Base-by-base conservation (phyloP, 129 eudicot species). In the Kitagawia praeruptora region DNA sequence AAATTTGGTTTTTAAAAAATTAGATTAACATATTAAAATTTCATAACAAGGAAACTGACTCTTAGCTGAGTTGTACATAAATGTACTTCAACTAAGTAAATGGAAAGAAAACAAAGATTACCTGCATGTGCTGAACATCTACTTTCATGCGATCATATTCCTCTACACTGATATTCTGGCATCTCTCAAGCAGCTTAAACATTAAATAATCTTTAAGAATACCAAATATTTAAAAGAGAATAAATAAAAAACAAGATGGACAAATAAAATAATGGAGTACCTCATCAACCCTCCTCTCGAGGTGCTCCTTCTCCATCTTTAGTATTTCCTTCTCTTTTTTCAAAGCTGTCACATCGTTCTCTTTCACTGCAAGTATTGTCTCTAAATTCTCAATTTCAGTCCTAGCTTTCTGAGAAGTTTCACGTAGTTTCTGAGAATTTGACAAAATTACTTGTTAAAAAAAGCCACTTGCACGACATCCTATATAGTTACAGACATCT, bases 51-150 rank as follows among this genome's bases (percentile, higher is more conserved):
- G 58, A 16, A 4, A 51, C 0, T 15, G 21, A 15, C n/a, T 51
- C 1, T 9, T 10, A 46, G 49, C 49, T 10, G 49, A 46, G 49
- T 13, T n/a, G n/a, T n/a, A 48, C 42, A 18, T 37, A 8, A 4
- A 75, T 39, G 45, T 31, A 34, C 45, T 14, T 75, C 16, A 49
- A 47, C n/a, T 4, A 1, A 31, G 27, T 42, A 31, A 31, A 72
- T 4, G 53, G 38, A 21, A 19, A 44, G 34, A n/a, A 47, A 74
- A 74, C 31, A 0, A 0, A 25, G 0, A 48, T 46, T 19, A 80
- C 89, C 86, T 92, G 92, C 89, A 90, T 74, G 83, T 87, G 90
- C 85, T 86, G 88, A 72, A 77, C 56, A 75, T 89, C 89, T 69
- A 75, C 89, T 39, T 79, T 81, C 89, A 90, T 78, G 31, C 85